A percentile compares a stretch with the other conserved stretches of the same genome.
phyloP scores from a whole-genome alignment of 441 rosid species.

The Melastoma candidum region DNA sequence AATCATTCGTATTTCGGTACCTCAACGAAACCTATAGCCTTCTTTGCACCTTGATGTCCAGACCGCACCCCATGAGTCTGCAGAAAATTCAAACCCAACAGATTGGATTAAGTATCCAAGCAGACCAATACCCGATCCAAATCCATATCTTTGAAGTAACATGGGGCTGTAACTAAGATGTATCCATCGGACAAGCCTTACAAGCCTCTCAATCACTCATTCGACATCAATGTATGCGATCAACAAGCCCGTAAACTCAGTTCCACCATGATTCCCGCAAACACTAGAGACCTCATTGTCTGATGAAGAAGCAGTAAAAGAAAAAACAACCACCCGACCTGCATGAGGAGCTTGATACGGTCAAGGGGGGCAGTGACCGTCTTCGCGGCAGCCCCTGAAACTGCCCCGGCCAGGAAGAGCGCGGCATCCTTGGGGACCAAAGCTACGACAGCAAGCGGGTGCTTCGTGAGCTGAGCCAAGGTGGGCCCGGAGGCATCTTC shows the following conservation, averaged over 20 bases:
- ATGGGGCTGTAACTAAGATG: no score
- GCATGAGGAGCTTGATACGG: slow-evolving; percentile 95
- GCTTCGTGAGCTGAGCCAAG: slow-evolving; percentile 61
- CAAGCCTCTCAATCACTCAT: no score
- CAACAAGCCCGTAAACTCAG: no score
- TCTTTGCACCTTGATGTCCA: slow-evolving; percentile 75
- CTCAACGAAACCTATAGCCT: slow-evolving; percentile 86
- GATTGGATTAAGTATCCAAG: slow-evolving; percentile 5
- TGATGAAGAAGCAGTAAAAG: neutral
- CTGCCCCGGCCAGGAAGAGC: slow-evolving; percentile 80
- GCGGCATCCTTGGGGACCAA: slow-evolving; percentile 64
- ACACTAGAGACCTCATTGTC: no score
- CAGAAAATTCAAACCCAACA: slow-evolving; percentile 2
- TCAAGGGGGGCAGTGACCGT: slow-evolving; percentile 91
- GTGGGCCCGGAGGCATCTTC: slow-evolving; percentile 21
- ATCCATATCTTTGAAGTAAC: no score
- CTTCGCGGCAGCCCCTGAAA: slow-evolving; percentile 93
- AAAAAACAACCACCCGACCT: slow-evolving; percentile 27
- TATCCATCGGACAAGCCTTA: no score
- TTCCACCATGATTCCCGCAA: no score
- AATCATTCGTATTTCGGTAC: slow-evolving; percentile 19
- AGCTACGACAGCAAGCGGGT: slow-evolving; percentile 62
- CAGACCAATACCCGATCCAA: neutral
- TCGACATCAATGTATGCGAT: no score
- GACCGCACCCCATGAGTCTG: slow-evolving; percentile 88